A percentile compares a stretch with the other conserved stretches of the same genome.
phyloP scores from a whole-genome alignment of 108 stramenopile genomes.

The Cyclostephanos tholiformis region DNA sequence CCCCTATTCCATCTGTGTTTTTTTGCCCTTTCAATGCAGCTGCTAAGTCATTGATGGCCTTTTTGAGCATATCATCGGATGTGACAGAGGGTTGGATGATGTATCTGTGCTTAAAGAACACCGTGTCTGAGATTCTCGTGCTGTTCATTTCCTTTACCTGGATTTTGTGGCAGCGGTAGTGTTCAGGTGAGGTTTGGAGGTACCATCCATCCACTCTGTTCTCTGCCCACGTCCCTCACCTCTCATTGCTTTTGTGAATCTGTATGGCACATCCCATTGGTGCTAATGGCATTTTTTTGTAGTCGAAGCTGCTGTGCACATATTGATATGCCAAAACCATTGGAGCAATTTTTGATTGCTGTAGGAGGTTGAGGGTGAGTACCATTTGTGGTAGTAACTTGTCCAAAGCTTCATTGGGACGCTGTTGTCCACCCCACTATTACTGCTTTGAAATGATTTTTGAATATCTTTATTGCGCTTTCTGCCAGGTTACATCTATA shows the following conservation, averaged over 20 bases:
- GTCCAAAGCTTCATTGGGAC: conserved; percentile 43
- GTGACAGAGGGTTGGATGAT: conserved; percentile 23
- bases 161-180: conserved; percentile 23
- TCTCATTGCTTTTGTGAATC: no score
- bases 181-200: conserved; percentile 9
- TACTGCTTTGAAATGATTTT: conserved; percentile 49
- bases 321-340: background rate
- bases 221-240: background rate
- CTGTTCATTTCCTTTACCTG: conserved; percentile 12
- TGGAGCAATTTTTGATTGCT: background rate
- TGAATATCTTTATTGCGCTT: conserved; percentile 52
- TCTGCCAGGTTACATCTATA: conserved; percentile 49
- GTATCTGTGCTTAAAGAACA: conserved; percentile 27
- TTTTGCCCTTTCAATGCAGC: background rate
- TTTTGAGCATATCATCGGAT: conserved; percentile 6
- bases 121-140: conserved; percentile 23
- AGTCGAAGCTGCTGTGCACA: background rate
- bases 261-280: no score
- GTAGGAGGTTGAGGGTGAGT: background rate
- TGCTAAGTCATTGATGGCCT: conserved; percentile 1
- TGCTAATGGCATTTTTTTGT: background rate
- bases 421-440: conserved; percentile 21
- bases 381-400: conserved; percentile 35
- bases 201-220: background rate
- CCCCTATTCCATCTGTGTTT: background rate